Evolutionary conservation across 139 green algal genomes (phyloP), one percentile per base, ranked within the genome.

Genomic region (Auxenochlorella pyrenoidosa): DNA sequence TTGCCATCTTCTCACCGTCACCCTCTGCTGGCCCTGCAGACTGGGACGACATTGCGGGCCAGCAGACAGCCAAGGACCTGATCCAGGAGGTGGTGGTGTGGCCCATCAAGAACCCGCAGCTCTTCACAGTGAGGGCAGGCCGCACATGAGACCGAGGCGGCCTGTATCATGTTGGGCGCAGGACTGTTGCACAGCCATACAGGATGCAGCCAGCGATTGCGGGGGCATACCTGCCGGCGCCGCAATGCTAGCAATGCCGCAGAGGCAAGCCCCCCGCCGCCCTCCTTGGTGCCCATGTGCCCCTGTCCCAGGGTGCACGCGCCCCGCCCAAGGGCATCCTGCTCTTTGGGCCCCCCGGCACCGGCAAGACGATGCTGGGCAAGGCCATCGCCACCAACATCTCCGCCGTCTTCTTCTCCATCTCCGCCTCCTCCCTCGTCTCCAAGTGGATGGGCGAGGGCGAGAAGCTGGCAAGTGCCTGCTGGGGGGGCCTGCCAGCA

Each of bases 391-490:
- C 98, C 59, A 93, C 87, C 89, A 98, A 99, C 91, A 98, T 98
- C 85, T 92, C 92, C 22, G 98, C 98, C n/a, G 97, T 98, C 18
- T 99, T 99, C 84, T 99, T 99, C 93, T 94, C 88, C 89, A 99
- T 99, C 89, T 97, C 91, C 26, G 95, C 97, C 38, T 96, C 92
- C 24, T 98, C 94, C n/a, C 95, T 99, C 38, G 99, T 97, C 60
- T 96, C 90, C 86, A 99, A 99, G 90, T 99, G 98, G 98, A 99
- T 99, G 34, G 98, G 97, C 16, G 97, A 99, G 90, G 97, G 97
- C 5, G 97, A 99, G 90, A 98, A 98, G 86, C 96, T 99, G 93
- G 96, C 99, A 83, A 86, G 94, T 16, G 91, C 88, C 12, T 26
- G 47, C 47, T 10, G 6, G 6, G 47, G 47, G 8, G 10, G 47